Evolutionary conservation across 1,284 basidiomycete species (phyloP), one percentile per base, ranked within the genome.

Genomic region (Cryptococcus jaspeensis): DNA sequence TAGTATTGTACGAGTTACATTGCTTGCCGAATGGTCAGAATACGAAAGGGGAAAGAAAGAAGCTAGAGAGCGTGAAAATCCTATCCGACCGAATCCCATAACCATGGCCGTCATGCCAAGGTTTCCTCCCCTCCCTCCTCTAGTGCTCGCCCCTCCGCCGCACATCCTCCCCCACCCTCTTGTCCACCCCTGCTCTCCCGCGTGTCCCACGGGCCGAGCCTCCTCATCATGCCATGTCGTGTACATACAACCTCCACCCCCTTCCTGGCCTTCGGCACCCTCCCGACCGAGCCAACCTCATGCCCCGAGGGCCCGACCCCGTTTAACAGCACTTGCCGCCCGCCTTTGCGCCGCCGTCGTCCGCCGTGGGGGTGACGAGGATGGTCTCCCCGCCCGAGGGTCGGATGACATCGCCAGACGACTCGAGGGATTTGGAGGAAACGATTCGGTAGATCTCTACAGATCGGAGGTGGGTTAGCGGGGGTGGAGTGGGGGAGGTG

Each of bases 381-480:
- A 93, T 88, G 51, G 87, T 85, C 70, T 87, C 86, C 53, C 86
- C 86, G 37, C 83, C 81, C 4, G 84, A 81, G 18, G 87, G 87
- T 74, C 82, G 85, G 78, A 89, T 87, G 53, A 83, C 76, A 66
- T 87, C 85, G 52, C 82, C 82, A 48, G 88, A 87, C 60, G 88
- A 87, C 72, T 95, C 93, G 61, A 96, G 85, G 38, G 90, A 81
- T 76, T 88, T 89, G 82, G 85, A 89, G 48, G 92, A 95, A 46
- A 92, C 92, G 73, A 96, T 92, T 72, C 88, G 89, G 83, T 95
- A 95, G 76, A 96, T 95, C 68, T 96, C 93, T 93, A 18, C 40
- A 42, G 22, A 15, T 42, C 20, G 47, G 38, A 11, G 41, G 15
- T n/a, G 20, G 11, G 41, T 35, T n/a, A 18, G 35, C 9, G 15